Percentiles rank a stretch among this genome's conserved stretches.
Evolutionary conservation across 768 basidiomycete species (phyloP).

Genomic region (Amanita fuliginea): DNA sequence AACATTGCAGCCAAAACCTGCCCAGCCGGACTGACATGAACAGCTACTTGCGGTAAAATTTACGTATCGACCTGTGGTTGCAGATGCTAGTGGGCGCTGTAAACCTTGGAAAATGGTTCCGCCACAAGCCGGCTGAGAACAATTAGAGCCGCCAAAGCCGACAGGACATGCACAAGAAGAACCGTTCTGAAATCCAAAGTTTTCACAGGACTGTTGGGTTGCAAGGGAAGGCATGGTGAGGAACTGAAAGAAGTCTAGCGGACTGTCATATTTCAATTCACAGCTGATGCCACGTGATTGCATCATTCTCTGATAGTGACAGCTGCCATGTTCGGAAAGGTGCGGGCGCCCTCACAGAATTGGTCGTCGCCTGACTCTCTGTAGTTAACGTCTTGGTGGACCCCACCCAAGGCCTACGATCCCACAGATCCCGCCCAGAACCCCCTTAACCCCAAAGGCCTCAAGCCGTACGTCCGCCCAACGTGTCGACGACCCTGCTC

Average conservation of each 20-base stretch:
- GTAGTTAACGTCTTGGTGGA: slow-evolving; percentile 50
- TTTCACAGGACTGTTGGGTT: slow-evolving; percentile 45
- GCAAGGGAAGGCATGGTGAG: slow-evolving; percentile 9
- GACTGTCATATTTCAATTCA: neutral
- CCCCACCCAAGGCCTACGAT: slow-evolving; percentile 43
- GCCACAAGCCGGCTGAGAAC: slow-evolving; percentile 64
- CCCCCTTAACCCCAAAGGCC: slow-evolving; percentile 85
- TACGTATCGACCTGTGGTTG: slow-evolving; percentile 32
- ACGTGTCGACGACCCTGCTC: neutral
- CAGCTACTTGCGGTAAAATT: slow-evolving; percentile 65
- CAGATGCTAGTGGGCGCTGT: slow-evolving; percentile 37
- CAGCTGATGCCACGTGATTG: neutral
- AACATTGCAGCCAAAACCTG: slow-evolving; percentile 71
- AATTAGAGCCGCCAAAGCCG: slow-evolving; percentile 68
- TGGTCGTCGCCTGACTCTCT: neutral
- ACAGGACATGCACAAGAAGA: slow-evolving; percentile 66
- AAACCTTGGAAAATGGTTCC: slow-evolving; percentile 73
- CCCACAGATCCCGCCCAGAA: slow-evolving; percentile 74
- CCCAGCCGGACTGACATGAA: slow-evolving; percentile 66
- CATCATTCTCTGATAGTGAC: no score
- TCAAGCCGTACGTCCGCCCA: slow-evolving; percentile 71
- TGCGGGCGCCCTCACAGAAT: slow-evolving; percentile 12
- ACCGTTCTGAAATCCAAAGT: slow-evolving; percentile 51
- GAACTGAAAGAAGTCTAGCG: neutral
- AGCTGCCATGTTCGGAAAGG: slow-evolving; percentile 31